Evolutionary conservation across 164 flowering plant species (phyloP).

Genomic region (Piper longum): DNA sequence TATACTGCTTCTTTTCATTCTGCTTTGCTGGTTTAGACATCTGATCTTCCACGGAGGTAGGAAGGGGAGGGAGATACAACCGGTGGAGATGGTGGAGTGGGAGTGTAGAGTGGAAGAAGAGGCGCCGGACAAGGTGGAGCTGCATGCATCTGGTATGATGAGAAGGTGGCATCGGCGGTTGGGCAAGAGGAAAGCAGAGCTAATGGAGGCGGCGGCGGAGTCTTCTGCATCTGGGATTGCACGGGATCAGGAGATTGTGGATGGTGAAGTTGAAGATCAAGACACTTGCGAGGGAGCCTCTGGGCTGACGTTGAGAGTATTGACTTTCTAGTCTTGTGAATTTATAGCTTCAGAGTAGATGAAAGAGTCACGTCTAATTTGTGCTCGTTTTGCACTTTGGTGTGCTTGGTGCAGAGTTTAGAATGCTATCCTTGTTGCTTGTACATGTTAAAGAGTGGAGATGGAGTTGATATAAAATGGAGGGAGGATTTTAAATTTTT

Average conservation of each 20-base stretch:
- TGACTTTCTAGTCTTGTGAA: too few relatives aligned
- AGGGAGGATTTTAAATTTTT: too few relatives aligned
- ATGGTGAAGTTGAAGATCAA: not conserved
- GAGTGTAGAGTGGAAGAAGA: conserved; percentile 3
- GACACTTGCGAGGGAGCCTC: not conserved
- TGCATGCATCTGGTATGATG: conserved; percentile 18
- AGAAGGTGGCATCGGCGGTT: conserved; percentile 34
- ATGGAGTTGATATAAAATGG: too few relatives aligned
- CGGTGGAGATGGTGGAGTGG: conserved; percentile 3
- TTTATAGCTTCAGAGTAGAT: too few relatives aligned
- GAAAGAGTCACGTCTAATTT: too few relatives aligned
- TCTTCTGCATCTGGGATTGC: not conserved
- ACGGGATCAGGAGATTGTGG: not conserved
- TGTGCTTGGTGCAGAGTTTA: too few relatives aligned
- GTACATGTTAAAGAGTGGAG: too few relatives aligned
- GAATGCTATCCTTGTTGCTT: too few relatives aligned
- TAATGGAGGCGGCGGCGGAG: not conserved
- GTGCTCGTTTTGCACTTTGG: too few relatives aligned
- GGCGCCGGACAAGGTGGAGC: conserved; percentile 3
- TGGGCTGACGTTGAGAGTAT: not conserved
- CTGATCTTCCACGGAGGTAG: not conserved
- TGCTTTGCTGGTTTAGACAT: conserved; percentile 28
- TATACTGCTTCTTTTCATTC: conserved; percentile 24
- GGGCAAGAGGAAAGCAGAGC: conserved; percentile 33
- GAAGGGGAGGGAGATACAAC: conserved; percentile 1